Evolutionary conservation across 257 asterid species (phyloP).

Genomic region (Solanum peruvianum): DNA sequence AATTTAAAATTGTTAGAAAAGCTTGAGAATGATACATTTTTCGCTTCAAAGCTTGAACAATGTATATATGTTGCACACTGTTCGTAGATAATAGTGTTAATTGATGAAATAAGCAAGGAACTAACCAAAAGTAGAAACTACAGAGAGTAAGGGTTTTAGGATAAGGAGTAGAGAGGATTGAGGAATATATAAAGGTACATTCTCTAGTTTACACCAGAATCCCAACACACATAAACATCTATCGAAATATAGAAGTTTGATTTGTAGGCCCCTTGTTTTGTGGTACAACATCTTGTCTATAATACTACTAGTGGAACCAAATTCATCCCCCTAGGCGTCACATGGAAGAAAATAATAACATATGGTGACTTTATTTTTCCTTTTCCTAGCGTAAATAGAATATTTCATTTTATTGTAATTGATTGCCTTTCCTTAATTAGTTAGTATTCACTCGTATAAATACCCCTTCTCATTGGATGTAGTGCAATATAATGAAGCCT

Average conservation of each 20-base stretch:
- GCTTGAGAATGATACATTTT: neutral
- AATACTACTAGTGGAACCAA: neutral
- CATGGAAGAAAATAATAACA: neutral
- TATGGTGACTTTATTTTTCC: neutral
- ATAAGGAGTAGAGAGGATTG: neutral
- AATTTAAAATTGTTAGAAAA: neutral
- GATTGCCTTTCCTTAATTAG: neutral
- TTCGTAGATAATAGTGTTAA: neutral
- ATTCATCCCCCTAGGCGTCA: neutral
- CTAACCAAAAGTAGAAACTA: neutral
- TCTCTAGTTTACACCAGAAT: neutral
- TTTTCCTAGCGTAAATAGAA: neutral
- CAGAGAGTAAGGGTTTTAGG: neutral
- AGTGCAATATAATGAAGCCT: neutral
- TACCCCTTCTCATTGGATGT: neutral
- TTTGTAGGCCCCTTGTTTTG: neutral
- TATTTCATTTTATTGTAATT: neutral
- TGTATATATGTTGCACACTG: neutral
- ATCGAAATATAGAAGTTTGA: neutral
- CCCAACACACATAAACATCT: neutral
- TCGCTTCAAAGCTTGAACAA: neutral
- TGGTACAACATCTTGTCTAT: neutral
- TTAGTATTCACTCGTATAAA: neutral
- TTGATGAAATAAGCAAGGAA: neutral
- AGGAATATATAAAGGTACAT: neutral